Evolutionary conservation across 805 yeast genomes (phyloP).

Genomic region (Lipomyces spencermartinsiae): DNA sequence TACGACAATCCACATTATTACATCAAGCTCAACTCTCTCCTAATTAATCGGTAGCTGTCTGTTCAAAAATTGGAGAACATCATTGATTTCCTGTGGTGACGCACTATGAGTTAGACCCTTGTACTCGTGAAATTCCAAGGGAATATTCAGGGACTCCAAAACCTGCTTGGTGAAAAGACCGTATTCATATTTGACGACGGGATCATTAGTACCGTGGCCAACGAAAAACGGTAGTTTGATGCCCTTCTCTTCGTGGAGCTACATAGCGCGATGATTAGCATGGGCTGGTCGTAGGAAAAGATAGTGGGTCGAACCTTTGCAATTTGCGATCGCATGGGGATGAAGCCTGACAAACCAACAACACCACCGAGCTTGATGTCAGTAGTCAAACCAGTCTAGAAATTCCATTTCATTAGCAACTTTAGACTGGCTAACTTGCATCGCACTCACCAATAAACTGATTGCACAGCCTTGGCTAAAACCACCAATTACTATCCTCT

Average conservation of each 20-base stretch:
- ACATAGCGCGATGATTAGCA: not conserved
- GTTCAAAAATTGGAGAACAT: constrained; percentile 56
- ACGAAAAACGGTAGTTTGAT: constrained; percentile 77
- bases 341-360: constrained; percentile 77
- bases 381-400: constrained; percentile 53
- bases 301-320: constrained; percentile 28
- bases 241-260: constrained; percentile 51
- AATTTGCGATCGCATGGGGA: constrained; percentile 46
- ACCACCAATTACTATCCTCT: constrained; percentile 86
- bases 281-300: not conserved
- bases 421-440: not conserved
- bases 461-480: constrained; percentile 94
- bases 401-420: not conserved
- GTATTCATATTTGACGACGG: constrained; percentile 56
- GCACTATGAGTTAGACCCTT: constrained; percentile 72
- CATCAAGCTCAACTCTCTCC: not conserved
- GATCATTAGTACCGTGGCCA: constrained; percentile 86
- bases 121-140: constrained; percentile 59
- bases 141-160: constrained; percentile 57
- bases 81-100: constrained; percentile 67
- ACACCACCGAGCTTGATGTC: constrained; percentile 78
- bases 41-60: constrained; percentile 40
- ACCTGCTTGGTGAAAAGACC: constrained; percentile 55
- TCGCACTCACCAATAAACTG: constrained; percentile 56
- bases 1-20: not conserved